Percentiles rank a stretch among this genome's conserved stretches.
Conservation (phyloP, 2,329 filamentous ascomycete species). For the Cladosporium sp. region DNA sequence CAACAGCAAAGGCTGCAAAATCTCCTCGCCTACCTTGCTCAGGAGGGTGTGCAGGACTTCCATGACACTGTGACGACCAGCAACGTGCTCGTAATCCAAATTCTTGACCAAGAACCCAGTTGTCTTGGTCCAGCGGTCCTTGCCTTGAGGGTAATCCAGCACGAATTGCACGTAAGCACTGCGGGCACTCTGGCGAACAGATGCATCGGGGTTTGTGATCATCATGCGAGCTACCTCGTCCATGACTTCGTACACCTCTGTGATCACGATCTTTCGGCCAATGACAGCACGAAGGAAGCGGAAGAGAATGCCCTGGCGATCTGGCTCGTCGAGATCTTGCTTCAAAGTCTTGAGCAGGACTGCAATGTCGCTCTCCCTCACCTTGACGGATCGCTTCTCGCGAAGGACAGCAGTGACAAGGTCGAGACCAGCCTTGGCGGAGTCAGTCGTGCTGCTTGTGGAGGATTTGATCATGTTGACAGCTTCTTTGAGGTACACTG, state of each 20-base stretch:
- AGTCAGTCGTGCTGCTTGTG: conserved; percentile 76
- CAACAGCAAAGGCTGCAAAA: conserved; percentile 77
- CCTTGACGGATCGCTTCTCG: conserved; percentile 71
- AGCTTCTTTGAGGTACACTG: conserved; percentile 82
- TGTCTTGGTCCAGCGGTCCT: conserved; percentile 85
- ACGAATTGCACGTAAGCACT: conserved; percentile 94
- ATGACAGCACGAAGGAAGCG: conserved; percentile 89
- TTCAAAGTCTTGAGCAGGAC: conserved; percentile 80
- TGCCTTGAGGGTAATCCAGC: conserved; percentile 90
- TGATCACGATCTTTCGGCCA: conserved; percentile 80
- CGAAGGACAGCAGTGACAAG: conserved; percentile 81
- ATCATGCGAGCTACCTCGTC: conserved; percentile 89
- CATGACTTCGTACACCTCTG: conserved; percentile 85
- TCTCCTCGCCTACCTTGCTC: conserved; percentile 77
- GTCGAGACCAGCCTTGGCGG: conserved; percentile 86
- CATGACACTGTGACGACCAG: conserved; percentile 89
- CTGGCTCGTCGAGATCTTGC: conserved; percentile 87
- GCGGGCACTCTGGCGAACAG: conserved; percentile 82
- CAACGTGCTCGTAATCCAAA: conserved; percentile 83
- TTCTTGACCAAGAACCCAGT: conserved; percentile 87
- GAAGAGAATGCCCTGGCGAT: conserved; percentile 90
- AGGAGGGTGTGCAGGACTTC: conserved; percentile 87
- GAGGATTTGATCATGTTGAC: conserved; percentile 77
- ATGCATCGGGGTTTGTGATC: conserved; percentile 91
- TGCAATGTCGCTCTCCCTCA: conserved; percentile 81